Percentiles rank a stretch among this genome's conserved stretches.
phyloP scores from a whole-genome alignment of 306 rosid species.

The Begonia peltatifolia region DNA sequence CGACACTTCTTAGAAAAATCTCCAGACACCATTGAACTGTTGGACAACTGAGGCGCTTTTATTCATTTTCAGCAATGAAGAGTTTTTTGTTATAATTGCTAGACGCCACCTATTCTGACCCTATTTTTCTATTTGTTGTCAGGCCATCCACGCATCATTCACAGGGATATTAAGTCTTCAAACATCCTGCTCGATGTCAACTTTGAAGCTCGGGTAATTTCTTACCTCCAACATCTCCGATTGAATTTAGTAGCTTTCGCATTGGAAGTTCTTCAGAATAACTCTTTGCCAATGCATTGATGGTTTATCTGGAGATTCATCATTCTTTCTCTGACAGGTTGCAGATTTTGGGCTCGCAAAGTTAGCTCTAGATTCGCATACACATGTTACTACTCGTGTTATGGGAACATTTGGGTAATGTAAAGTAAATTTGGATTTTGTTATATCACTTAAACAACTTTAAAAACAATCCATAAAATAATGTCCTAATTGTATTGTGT shows the following conservation, averaged over 20 bases:
- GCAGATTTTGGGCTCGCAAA: slow-evolving; percentile 98
- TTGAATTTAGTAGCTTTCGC: too few relatives aligned
- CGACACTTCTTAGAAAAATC: too few relatives aligned
- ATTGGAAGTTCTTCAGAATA: background rate
- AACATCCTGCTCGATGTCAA: slow-evolving; percentile 80
- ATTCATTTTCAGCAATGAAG: too few relatives aligned
- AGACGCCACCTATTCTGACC: too few relatives aligned
- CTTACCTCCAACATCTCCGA: background rate
- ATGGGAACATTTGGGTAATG: slow-evolving; percentile 98
- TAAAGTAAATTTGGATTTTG: slow-evolving; percentile 3
- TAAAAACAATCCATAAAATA: too few relatives aligned
- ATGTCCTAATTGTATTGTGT: too few relatives aligned
- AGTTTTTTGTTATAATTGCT: too few relatives aligned
- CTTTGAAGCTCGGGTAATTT: slow-evolving; percentile 79
- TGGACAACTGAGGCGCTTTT: too few relatives aligned
- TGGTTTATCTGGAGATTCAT: slow-evolving; percentile 10
- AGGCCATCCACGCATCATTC: slow-evolving; percentile 99
- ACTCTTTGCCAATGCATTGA: slow-evolving; percentile 1
- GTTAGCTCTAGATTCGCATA: slow-evolving; percentile 69
- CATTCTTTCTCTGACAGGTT: slow-evolving; percentile 43
- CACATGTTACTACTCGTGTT: slow-evolving; percentile 91
- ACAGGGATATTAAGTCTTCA: slow-evolving; percentile 96
- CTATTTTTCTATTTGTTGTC: slow-evolving; percentile 12
- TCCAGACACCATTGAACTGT: too few relatives aligned
- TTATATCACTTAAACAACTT: background rate